Conservation (phyloP, 805 yeast genomes). For the Suhomyces xylopsoci region DNA sequence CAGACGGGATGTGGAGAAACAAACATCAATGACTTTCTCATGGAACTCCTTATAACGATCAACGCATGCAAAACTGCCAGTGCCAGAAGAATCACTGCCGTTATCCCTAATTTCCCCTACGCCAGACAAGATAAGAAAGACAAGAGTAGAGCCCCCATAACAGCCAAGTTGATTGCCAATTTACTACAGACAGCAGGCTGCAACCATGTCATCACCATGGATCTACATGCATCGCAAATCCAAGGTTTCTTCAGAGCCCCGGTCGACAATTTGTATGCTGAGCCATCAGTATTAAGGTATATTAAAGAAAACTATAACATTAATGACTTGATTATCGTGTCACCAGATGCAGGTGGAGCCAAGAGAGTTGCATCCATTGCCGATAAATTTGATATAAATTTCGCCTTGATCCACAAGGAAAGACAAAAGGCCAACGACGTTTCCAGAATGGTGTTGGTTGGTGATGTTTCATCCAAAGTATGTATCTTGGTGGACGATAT, state of each 20-base stretch:
- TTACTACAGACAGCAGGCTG: slow-evolving; percentile 92
- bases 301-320: slow-evolving; percentile 62
- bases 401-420: slow-evolving; percentile 95
- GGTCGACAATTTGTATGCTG: slow-evolving; percentile 93
- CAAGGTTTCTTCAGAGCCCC: slow-evolving; percentile 96
- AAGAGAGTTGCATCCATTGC: slow-evolving; percentile 94
- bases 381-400: slow-evolving; percentile 84
- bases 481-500: slow-evolving; percentile 92
- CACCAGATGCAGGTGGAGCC: slow-evolving; percentile 99
- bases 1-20: slow-evolving; percentile 83
- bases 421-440: slow-evolving; percentile 94
- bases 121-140: slow-evolving; percentile 98
- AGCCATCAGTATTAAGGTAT: slow-evolving; percentile 83
- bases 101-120: slow-evolving; percentile 92
- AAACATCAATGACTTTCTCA: slow-evolving; percentile 73
- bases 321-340: slow-evolving; percentile 71
- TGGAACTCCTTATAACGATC: slow-evolving; percentile 86
- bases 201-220: slow-evolving; percentile 94
- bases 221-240: slow-evolving; percentile 94
- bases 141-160: slow-evolving; percentile 92
- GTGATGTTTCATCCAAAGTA: slow-evolving; percentile 81
- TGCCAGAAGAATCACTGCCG: slow-evolving; percentile 90
- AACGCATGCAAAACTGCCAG: slow-evolving; percentile 96
- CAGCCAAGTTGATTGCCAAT: slow-evolving; percentile 92
- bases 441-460: slow-evolving; percentile 91